These are phyloP conservation scores for Astragalus glycyphyllos DNA, from an alignment of 306 rosid genomes.

Conservation along the genomic window DNA sequence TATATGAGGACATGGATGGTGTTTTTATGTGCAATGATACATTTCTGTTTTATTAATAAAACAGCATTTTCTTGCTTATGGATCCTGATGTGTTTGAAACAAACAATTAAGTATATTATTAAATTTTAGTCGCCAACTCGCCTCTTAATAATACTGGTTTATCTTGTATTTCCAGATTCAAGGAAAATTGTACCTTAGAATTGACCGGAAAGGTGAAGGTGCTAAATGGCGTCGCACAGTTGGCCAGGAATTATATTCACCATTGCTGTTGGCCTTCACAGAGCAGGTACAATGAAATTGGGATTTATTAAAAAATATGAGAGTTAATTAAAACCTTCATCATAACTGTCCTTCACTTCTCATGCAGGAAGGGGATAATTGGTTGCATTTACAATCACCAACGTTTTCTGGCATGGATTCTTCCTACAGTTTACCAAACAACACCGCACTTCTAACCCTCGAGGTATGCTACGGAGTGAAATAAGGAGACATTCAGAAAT, in stretches of 20 bases:
- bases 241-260: conserved; percentile 94
- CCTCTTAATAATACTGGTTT: conserved; percentile 19
- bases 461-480: conserved; percentile 56
- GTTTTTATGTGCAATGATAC: neutral
- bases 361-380: conserved; percentile 64
- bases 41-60: conserved; percentile 14
- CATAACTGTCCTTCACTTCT: conserved; percentile 33
- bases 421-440: conserved; percentile 72
- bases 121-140: conserved; percentile 20
- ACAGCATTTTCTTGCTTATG: conserved; percentile 22
- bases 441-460: conserved; percentile 73
- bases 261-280: conserved; percentile 85
- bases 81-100: conserved; percentile 7
- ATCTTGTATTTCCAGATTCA: conserved; percentile 65
- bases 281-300: conserved; percentile 62
- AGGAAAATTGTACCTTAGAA: conserved; percentile 78
- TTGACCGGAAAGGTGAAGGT: conserved; percentile 81
- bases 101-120: conserved; percentile 14
- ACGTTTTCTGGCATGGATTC: conserved; percentile 64
- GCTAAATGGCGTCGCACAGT: conserved; percentile 92
- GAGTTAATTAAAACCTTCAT: conserved; percentile 16
- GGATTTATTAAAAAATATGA: neutral
- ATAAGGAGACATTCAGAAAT: conserved; percentile 15
- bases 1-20: conserved; percentile 25
- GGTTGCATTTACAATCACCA: conserved; percentile 50